Evolutionary conservation across 495 filamentous ascomycete species (phyloP).

Genomic region (Aspergillus homomorphus): DNA sequence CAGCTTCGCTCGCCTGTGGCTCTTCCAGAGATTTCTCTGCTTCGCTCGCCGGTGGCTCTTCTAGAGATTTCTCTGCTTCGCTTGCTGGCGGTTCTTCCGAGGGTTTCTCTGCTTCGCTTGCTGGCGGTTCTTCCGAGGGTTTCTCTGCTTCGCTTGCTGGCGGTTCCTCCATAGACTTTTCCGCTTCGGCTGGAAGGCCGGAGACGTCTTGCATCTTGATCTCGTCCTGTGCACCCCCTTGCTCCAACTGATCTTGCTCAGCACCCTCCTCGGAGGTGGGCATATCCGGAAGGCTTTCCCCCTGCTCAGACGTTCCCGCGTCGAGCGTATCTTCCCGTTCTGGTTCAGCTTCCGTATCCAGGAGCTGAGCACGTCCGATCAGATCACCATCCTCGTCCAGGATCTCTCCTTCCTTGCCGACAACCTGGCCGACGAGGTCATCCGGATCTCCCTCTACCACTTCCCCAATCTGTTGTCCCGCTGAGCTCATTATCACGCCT

Average conservation of each 20-base stretch:
- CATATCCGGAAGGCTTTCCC: neutral
- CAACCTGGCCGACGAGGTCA: constrained; percentile 27
- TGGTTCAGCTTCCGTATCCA: neutral
- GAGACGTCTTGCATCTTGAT: neutral
- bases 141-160: too few species aligned
- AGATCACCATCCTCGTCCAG: constrained; percentile 30
- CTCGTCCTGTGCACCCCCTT: neutral
- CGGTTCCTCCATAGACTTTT: neutral
- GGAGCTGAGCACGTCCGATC: constrained; percentile 21
- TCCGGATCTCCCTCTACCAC: constrained; percentile 22
- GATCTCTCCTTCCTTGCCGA: constrained; percentile 38
- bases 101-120: neutral
- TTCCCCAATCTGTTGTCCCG: constrained; percentile 10
- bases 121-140: too few species aligned
- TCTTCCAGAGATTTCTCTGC: too few species aligned
- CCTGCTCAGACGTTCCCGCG: neutral
- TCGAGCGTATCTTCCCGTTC: neutral
- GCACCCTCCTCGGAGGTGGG: neutral
- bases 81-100: too few species aligned
- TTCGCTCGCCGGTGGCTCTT: too few species aligned
- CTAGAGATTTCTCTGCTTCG: too few species aligned
- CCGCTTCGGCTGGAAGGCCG: neutral
- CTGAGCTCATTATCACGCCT: neutral
- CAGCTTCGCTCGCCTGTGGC: too few species aligned
- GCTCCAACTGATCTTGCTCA: neutral